These are phyloP conservation scores for Globisporangium spinosum DNA, from an alignment of 352 stramenopile genomes.

Conservation along the genomic window DNA sequence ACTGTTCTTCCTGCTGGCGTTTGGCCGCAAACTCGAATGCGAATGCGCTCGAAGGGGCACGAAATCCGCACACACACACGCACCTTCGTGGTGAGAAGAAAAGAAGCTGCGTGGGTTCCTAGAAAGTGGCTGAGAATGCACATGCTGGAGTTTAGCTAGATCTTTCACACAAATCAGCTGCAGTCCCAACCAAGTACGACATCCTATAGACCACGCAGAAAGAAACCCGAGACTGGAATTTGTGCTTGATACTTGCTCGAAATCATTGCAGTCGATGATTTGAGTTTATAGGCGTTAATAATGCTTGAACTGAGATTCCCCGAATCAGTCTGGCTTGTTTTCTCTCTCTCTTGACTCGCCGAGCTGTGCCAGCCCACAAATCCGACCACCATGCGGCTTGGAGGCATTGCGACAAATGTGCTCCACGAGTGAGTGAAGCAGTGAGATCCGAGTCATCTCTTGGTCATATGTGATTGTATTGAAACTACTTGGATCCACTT, in stretches of 20 bases:
- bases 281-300: neutral
- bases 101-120: neutral
- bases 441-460: too few species aligned
- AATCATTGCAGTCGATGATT: neutral
- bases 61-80: neutral
- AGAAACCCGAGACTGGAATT: neutral
- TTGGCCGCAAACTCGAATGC: neutral
- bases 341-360: neutral
- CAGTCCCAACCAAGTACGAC: neutral
- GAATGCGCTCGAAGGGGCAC: neutral
- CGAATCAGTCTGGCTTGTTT: neutral
- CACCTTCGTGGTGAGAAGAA: neutral
- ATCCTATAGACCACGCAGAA: neutral
- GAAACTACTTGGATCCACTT: neutral
- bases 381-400: neutral
- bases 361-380: neutral
- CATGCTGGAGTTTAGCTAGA: neutral
- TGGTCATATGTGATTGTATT: neutral
- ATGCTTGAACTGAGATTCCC: neutral
- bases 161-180: neutral
- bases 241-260: neutral
- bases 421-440: neutral
- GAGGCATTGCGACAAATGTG: neutral
- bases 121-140: neutral
- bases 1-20: neutral